Evolutionary conservation across 1,139 yeast genomes (phyloP), one percentile per base, ranked within the genome.

Genomic region (Hanseniaspora uvarum): DNA sequence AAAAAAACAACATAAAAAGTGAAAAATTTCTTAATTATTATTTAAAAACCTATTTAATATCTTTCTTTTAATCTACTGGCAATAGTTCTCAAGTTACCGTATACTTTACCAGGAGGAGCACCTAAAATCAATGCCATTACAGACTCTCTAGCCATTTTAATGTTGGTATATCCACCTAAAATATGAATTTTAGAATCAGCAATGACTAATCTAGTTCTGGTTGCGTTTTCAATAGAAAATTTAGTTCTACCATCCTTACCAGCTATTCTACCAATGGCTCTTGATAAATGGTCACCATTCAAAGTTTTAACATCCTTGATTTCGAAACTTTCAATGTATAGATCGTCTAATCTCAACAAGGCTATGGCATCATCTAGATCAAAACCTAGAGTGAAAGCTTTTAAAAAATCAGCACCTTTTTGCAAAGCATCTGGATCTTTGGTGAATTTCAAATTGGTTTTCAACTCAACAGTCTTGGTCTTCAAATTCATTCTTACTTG

Each of bases 201-300:
- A 62, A 92, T 76, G 21, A 92, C 99, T 50, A 92, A 89, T 75
- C 99, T 83, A 14, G 99, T 92, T 72, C 97, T 80, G 33, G 98
- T 89, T 24, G 98, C 97, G 66, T 92, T 92, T 70, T 92, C 99
- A 64, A 92, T 92, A 37, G 98, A 96, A 69, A 89, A 92, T 72
- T 92, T 92, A 58, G 98, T 92, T 71, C 89, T 89, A 65, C 99
- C 99, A 67, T 92, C 99, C 67, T 92, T 94, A 69, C 99, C 99
- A 24, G 98, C 98, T 69, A 92, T 92, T 77, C 99, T 88, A 63
- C 98, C 99, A 67, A 92, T 92, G 19, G 99, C 98, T 75, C 99
- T 83, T 48, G 95, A 83, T 68, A 92, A 77, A 77, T 92, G 98
- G 70, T 92, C 98, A 23, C 98, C 98, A 36, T 81, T 81, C 61